Percentiles rank a stretch among this genome's conserved stretches.
phyloP scores from a whole-genome alignment of 805 yeast genomes.

The Martiniozyma abietophila region DNA sequence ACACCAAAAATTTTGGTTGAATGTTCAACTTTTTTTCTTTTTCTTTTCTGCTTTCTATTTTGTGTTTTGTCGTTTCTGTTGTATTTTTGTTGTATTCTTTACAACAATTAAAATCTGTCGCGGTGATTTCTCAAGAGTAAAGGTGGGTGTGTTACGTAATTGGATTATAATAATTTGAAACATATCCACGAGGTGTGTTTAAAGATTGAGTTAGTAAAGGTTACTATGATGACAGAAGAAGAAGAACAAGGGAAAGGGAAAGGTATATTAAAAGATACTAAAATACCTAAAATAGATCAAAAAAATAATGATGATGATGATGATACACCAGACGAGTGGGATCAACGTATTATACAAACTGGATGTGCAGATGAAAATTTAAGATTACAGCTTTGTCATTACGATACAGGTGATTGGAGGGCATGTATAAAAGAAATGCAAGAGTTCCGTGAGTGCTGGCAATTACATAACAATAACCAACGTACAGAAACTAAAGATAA shows the following conservation, averaged over 20 bases:
- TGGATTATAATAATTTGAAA: too few relatives aligned
- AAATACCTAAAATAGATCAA: background rate
- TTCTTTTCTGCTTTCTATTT: too few relatives aligned
- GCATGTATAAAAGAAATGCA: conserved; percentile 53
- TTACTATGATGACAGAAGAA: background rate
- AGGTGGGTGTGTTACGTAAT: too few relatives aligned
- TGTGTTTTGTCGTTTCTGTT: too few relatives aligned
- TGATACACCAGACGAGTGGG: conserved; percentile 72
- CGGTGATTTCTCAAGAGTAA: too few relatives aligned
- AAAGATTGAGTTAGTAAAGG: too few relatives aligned
- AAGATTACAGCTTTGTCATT: conserved; percentile 65
- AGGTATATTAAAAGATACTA: background rate
- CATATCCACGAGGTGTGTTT: too few relatives aligned
- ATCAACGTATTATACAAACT: conserved; percentile 58
- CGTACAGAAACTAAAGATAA: conserved; percentile 31
- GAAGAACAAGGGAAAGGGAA: background rate
- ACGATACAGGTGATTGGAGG: conserved; percentile 78
- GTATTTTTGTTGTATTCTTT: too few relatives aligned
- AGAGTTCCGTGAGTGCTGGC: conserved; percentile 36
- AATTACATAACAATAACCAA: conserved; percentile 27
- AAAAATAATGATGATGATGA: conserved; percentile 27
- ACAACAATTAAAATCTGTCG: too few relatives aligned
- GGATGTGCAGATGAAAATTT: conserved; percentile 73
- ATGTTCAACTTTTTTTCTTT: too few relatives aligned
- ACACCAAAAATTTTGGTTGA: too few relatives aligned